phyloP scores from a whole-genome alignment of 148 eudicot genomes.

The Polygonum aviculare region DNA sequence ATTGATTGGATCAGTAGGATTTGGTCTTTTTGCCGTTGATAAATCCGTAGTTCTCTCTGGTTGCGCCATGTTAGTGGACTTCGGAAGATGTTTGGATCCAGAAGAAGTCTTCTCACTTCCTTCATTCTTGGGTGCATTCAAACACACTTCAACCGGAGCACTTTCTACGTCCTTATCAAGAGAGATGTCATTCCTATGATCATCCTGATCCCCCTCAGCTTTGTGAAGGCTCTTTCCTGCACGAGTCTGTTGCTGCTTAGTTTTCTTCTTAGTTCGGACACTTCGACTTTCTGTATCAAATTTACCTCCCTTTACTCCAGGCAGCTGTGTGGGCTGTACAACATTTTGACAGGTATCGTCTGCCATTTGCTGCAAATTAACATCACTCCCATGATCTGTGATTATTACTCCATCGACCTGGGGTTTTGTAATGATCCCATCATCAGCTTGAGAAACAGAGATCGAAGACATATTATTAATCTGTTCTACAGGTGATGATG shows the following conservation, averaged over 20 bases:
- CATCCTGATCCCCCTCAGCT: neutral
- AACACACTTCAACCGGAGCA: neutral
- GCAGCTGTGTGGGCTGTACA: neutral
- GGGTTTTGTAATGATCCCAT: neutral
- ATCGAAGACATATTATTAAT: neutral
- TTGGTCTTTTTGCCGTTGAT: too few species aligned
- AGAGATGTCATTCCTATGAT: neutral
- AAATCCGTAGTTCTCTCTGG: too few species aligned
- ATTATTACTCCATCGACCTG: neutral
- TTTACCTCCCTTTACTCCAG: neutral
- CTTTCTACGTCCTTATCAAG: neutral
- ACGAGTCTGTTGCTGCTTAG: neutral
- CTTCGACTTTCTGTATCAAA: constrained; percentile 1
- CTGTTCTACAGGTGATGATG: constrained; percentile 3
- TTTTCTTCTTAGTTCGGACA: constrained; percentile 7
- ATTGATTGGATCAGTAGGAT: neutral
- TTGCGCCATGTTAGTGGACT: too few species aligned
- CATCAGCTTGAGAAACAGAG: neutral
- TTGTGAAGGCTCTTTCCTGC: constrained; percentile 5
- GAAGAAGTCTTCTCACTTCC: neutral
- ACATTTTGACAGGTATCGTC: neutral
- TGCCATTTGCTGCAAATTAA: constrained; percentile 1
- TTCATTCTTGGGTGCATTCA: neutral
- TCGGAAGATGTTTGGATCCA: too few species aligned
- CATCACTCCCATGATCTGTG: neutral